These are phyloP conservation scores for Kalmanozyma brasiliensis DNA, from an alignment of 1,284 basidiomycete species.

Conservation along the genomic window DNA sequence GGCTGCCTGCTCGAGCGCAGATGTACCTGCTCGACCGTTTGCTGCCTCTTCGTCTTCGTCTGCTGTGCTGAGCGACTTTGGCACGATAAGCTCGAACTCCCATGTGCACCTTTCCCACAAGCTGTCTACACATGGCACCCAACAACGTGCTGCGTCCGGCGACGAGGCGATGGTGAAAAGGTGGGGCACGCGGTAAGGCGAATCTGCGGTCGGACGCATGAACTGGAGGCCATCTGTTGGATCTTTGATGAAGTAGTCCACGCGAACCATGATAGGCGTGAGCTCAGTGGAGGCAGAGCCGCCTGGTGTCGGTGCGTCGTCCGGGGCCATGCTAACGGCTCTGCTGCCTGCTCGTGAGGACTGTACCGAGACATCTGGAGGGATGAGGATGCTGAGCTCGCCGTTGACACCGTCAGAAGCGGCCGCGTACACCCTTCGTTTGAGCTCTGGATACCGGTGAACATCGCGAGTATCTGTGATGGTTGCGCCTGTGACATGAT, in stretches of 20 bases:
- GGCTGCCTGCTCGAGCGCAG: conserved; percentile 11
- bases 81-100: conserved; percentile 97
- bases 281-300: conserved; percentile 72
- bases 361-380: conserved; percentile 72
- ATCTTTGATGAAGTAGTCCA: conserved; percentile 82
- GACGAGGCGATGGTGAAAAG: conserved; percentile 89
- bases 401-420: conserved; percentile 90
- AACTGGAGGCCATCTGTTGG: conserved; percentile 89
- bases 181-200: conserved; percentile 85
- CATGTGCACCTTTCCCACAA: conserved; percentile 97
- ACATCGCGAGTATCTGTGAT: conserved; percentile 78
- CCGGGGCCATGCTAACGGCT: conserved; percentile 28
- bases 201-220: conserved; percentile 79
- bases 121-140: conserved; percentile 96
- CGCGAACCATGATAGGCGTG: conserved; percentile 79
- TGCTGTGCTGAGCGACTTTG: conserved; percentile 71
- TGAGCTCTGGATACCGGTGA: conserved; percentile 90
- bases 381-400: conserved; percentile 89
- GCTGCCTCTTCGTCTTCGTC: conserved; percentile 33
- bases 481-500: conserved; percentile 78
- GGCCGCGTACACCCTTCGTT: conserved; percentile 89
- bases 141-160: conserved; percentile 89
- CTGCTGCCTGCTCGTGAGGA: conserved; percentile 26
- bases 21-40: conserved; percentile 2
- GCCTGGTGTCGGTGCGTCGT: conserved; percentile 40